phyloP scores from a whole-genome alignment of 495 filamentous ascomycete genomes.

The Penicillium roqueforti region DNA sequence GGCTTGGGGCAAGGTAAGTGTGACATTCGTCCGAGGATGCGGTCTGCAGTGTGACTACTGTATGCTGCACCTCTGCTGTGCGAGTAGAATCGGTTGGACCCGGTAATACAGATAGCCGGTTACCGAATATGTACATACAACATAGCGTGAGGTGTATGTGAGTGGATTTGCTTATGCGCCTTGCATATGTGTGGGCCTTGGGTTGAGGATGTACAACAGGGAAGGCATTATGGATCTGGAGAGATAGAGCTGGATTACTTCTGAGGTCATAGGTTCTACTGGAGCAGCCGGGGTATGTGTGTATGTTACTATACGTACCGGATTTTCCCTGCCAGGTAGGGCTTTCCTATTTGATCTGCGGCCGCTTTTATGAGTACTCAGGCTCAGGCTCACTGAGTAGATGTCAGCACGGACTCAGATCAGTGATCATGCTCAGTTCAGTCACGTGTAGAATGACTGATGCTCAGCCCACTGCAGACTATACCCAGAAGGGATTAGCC shows the following conservation, averaged over 20 bases:
- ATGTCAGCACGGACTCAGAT: too few relatives aligned
- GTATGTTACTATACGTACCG: too few relatives aligned
- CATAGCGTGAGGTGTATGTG: neutral
- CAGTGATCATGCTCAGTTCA: too few relatives aligned
- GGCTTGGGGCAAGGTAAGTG: neutral
- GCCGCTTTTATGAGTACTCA: too few relatives aligned
- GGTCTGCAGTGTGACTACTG: neutral
- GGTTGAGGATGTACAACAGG: neutral
- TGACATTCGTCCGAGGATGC: neutral
- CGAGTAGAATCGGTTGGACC: neutral
- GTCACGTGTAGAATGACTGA: too few relatives aligned
- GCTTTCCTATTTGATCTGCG: too few relatives aligned
- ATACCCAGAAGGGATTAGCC: too few relatives aligned
- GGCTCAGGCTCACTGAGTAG: too few relatives aligned
- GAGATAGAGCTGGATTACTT: neutral
- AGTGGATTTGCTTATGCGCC: neutral
- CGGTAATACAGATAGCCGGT: neutral
- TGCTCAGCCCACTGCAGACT: too few relatives aligned
- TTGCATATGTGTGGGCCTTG: neutral
- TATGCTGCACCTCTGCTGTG: slow-evolving; percentile 1
- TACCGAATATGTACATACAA: too few relatives aligned
- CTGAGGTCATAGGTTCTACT: neutral
- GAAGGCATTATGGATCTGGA: neutral
- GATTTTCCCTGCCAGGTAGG: too few relatives aligned
- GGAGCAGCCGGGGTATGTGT: neutral